These are phyloP conservation scores for Polygonum aviculare DNA, from an alignment of 148 eudicot species.

Conservation along the genomic window DNA sequence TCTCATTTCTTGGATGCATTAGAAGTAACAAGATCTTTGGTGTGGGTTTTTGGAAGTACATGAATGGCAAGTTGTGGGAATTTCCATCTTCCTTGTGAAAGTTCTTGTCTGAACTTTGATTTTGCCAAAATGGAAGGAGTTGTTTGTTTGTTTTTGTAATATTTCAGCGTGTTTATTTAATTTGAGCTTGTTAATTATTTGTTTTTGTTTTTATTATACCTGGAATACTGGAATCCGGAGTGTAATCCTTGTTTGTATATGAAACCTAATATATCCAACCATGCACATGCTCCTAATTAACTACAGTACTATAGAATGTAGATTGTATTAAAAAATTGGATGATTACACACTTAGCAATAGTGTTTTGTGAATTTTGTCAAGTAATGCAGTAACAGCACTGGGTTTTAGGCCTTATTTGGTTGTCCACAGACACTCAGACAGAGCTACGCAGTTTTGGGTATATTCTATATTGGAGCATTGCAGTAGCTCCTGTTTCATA, in stretches of 20 bases:
- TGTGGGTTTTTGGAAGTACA: slow-evolving; percentile 1
- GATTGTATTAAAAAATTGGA: no score
- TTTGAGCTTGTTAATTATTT: not conserved
- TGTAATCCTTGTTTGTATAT: not conserved
- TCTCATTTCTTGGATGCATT: not conserved
- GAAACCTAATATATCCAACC: not conserved
- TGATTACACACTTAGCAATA: no score
- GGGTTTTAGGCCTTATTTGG: no score
- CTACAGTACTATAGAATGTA: no score
- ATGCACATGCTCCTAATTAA: not conserved
- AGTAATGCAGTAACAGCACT: no score
- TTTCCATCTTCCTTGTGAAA: not conserved
- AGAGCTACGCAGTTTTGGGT: no score
- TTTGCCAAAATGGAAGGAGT: slow-evolving; percentile 2
- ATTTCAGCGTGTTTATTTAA: not conserved
- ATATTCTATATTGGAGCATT: no score
- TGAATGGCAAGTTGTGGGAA: not conserved
- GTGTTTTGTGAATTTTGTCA: no score
- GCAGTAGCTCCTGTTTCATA: no score
- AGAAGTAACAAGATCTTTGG: not conserved
- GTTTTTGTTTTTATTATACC: not conserved
- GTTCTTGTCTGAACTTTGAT: not conserved
- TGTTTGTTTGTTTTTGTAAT: not conserved
- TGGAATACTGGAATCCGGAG: not conserved
- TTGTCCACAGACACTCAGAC: no score